phyloP scores from a whole-genome alignment of 306 rosid genomes.

The Alnus glutinosa region DNA sequence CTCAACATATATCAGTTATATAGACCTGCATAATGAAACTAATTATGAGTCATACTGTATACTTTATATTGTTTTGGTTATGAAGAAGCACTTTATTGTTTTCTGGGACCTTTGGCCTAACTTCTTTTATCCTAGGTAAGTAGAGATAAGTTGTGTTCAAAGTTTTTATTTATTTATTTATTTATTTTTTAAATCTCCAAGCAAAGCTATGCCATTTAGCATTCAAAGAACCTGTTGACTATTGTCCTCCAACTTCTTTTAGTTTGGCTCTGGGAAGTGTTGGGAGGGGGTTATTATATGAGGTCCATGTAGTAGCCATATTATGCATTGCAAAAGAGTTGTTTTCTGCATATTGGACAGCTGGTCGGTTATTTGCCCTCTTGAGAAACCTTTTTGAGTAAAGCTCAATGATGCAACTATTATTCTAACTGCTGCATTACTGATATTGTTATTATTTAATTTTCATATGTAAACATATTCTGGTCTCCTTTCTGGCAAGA shows the following conservation, averaged over 20 bases:
- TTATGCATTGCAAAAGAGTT: slow-evolving; percentile 1
- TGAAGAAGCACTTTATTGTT: no score
- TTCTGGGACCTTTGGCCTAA: no score
- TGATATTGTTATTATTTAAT: background rate
- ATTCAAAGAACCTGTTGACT: background rate
- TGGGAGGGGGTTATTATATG: background rate
- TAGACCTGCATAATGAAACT: no score
- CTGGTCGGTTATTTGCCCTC: background rate
- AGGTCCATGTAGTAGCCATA: background rate
- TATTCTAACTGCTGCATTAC: background rate
- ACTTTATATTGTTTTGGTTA: no score
- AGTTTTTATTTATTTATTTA: background rate
- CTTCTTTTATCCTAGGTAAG: no score
- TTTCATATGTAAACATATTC: background rate
- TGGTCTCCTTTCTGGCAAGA: background rate
- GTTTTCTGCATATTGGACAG: background rate
- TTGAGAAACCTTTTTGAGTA: background rate
- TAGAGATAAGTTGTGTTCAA: no score
- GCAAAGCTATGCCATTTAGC: background rate
- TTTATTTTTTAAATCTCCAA: background rate
- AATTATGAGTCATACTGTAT: no score
- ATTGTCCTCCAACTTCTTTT: background rate
- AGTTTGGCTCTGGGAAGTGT: no score
- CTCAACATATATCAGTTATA: no score
- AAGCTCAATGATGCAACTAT: background rate